These are phyloP conservation scores for Bruguiera gymnorhiza DNA, from an alignment of 345 rosid genomes.

Conservation along the genomic window DNA sequence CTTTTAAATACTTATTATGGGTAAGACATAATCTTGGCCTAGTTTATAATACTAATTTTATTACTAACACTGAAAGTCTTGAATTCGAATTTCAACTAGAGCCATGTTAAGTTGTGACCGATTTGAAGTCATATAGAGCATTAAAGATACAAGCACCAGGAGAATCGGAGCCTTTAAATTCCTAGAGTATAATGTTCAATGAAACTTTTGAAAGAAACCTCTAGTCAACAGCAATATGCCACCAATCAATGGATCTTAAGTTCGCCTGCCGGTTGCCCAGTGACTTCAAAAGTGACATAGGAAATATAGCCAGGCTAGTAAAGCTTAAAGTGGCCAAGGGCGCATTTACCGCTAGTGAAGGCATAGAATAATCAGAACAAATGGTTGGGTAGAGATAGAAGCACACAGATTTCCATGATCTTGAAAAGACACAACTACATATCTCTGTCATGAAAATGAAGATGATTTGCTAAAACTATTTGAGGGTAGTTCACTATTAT, in stretches of 20 bases:
- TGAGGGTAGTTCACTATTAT: constrained; percentile 1
- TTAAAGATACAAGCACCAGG: too few species aligned
- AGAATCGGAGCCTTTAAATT: too few species aligned
- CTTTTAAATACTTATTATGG: too few species aligned
- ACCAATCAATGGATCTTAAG: neutral
- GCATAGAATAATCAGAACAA: neutral
- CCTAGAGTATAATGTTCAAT: neutral
- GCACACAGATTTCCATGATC: constrained; percentile 35
- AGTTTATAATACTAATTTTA: too few species aligned
- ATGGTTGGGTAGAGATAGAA: constrained; percentile 7
- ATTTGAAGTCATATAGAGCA: too few species aligned
- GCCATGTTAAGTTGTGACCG: too few species aligned
- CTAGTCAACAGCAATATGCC: neutral
- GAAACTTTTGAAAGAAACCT: neutral
- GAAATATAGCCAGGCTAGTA: neutral
- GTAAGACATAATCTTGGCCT: too few species aligned
- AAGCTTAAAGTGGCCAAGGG: too few species aligned
- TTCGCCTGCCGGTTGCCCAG: neutral
- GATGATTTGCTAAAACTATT: neutral
- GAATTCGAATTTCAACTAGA: too few species aligned
- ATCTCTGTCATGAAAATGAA: constrained; percentile 22
- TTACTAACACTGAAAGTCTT: too few species aligned
- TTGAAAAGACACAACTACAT: constrained; percentile 13
- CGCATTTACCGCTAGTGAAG: neutral
- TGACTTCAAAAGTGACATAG: neutral